A percentile compares a stretch with the other conserved stretches of the same genome.
phyloP scores from a whole-genome alignment of 225 moss, liverwort and hornwort genomes.

The Sphagnum contortum region DNA sequence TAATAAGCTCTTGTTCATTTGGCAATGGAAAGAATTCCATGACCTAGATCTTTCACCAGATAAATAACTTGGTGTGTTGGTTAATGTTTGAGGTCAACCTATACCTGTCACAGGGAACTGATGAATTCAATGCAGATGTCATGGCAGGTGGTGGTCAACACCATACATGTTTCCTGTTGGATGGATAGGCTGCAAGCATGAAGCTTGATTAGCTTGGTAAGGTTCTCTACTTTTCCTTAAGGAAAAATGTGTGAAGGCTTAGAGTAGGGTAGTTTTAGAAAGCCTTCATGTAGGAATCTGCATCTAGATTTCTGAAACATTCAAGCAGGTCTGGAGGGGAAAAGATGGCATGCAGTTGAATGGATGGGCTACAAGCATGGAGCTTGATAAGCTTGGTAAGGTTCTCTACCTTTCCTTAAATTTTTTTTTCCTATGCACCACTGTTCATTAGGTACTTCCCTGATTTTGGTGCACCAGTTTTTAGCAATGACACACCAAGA shows the following conservation, averaged over 20 bases:
- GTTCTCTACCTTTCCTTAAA: constrained; percentile 7
- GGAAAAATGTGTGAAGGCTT: constrained; percentile 10
- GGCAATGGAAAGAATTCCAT: too few species aligned
- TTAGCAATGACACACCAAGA: too few species aligned
- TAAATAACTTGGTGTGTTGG: too few species aligned
- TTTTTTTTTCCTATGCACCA: too few species aligned
- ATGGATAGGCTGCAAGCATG: constrained; percentile 5
- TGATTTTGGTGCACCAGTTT: too few species aligned
- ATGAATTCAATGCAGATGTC: too few species aligned
- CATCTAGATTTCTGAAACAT: constrained; percentile 5
- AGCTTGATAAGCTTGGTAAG: constrained; percentile 2
- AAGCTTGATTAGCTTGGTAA: constrained; percentile 1
- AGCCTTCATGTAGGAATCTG: constrained; percentile 4
- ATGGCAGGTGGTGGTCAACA: too few species aligned
- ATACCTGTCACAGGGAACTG: too few species aligned
- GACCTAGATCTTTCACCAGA: too few species aligned
- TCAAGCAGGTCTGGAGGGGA: constrained; percentile 9
- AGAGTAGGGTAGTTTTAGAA: constrained; percentile 4
- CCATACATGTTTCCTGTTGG: not conserved
- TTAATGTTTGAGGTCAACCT: too few species aligned
- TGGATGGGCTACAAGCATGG: constrained; percentile 5
- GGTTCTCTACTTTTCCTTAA: constrained; percentile 7
- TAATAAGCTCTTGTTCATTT: too few species aligned
- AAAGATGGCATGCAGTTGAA: constrained; percentile 4
- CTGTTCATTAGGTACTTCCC: too few species aligned